Percentiles rank a stretch among this genome's conserved stretches.
These are phyloP conservation scores for Bruguiera hainesii DNA, from an alignment of 441 rosid species.

Conservation along the genomic window DNA sequence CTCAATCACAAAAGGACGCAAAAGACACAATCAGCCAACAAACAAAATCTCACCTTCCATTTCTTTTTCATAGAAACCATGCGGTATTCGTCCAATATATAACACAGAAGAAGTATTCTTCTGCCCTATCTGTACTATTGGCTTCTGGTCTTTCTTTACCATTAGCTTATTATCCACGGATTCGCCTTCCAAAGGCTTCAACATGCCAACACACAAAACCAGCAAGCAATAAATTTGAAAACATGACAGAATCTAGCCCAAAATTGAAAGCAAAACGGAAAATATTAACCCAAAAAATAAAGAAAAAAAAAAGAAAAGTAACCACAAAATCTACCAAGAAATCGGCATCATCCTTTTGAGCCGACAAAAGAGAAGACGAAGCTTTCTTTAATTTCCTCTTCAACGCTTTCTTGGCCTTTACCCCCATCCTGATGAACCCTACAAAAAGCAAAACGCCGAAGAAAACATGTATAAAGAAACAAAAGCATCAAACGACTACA, in stretches of 20 bases:
- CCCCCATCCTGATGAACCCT: constrained; percentile 45
- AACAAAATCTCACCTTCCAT: constrained; percentile 50
- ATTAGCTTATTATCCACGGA: constrained; percentile 48
- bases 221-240: background rate
- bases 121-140: background rate
- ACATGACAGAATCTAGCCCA: background rate
- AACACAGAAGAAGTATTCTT: constrained; percentile 52
- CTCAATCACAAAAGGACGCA: no score
- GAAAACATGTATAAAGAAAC: no score
- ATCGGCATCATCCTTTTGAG: constrained; percentile 44
- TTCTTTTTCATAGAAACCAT: constrained; percentile 88
- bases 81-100: constrained; percentile 89
- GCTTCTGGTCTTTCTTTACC: constrained; percentile 22
- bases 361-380: constrained; percentile 27
- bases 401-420: constrained; percentile 64
- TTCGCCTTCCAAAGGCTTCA: constrained; percentile 83
- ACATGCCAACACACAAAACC: background rate
- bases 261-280: background rate
- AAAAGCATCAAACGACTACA: no score
- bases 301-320: background rate
- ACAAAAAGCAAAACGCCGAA: no score
- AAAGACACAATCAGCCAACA: no score
- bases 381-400: constrained; percentile 57
- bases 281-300: background rate
- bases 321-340: constrained; percentile 50